phyloP scores from a whole-genome alignment of 179 eudicot species.

The Silene coronaria region DNA sequence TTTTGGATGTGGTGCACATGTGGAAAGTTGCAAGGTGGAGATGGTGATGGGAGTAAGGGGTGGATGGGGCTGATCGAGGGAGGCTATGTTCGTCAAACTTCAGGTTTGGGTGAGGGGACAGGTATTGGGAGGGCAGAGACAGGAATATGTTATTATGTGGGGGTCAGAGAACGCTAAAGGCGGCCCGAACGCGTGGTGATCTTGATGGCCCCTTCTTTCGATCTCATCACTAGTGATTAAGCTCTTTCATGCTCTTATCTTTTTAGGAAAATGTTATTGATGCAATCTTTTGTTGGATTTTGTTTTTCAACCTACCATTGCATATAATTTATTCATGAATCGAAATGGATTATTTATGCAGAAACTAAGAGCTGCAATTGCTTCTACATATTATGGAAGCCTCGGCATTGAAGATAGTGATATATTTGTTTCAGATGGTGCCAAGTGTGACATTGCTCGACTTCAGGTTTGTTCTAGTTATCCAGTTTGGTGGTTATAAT shows the following conservation, averaged over 20 bases:
- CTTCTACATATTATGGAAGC: slow-evolving; percentile 59
- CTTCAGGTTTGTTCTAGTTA: slow-evolving; percentile 63
- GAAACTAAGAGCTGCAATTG: slow-evolving; percentile 76
- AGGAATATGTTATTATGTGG: too few species aligned
- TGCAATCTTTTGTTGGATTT: neutral
- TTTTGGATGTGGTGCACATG: neutral
- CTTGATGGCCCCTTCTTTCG: too few species aligned
- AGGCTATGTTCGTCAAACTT: neutral
- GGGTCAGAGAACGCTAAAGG: too few species aligned
- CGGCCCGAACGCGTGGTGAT: too few species aligned
- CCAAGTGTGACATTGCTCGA: slow-evolving; percentile 92
- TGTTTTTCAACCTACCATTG: neutral
- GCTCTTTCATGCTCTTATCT: too few species aligned
- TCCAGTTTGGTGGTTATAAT: neutral
- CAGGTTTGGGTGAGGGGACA: too few species aligned
- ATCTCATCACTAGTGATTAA: too few species aligned
- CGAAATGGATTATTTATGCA: slow-evolving; percentile 23
- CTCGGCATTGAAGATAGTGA: slow-evolving; percentile 86
- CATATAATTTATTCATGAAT: neutral
- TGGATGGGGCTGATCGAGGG: neutral
- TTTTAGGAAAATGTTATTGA: neutral
- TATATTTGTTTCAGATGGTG: slow-evolving; percentile 95
- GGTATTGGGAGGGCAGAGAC: too few species aligned
- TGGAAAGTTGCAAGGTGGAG: neutral
- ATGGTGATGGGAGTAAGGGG: neutral